These are phyloP conservation scores for Butyriboletus regius DNA, from an alignment of 1,284 basidiomycete species.

Conservation along the genomic window DNA sequence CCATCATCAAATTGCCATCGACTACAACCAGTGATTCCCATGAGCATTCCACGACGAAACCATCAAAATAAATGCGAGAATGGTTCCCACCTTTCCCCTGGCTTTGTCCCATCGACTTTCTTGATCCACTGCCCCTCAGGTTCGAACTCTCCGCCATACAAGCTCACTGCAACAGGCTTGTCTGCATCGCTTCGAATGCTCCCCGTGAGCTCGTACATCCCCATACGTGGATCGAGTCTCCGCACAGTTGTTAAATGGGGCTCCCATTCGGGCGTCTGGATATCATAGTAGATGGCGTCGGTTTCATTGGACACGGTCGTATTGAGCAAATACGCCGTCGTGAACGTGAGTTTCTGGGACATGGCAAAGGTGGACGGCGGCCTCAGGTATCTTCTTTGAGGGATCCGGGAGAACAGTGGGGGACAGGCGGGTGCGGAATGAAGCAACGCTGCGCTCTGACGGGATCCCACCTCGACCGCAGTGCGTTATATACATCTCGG, in stretches of 20 bases:
- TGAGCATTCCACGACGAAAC: background rate
- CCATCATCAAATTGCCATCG: constrained; percentile 25
- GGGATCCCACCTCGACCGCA: background rate
- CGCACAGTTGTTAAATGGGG: constrained; percentile 34
- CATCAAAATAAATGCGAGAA: background rate
- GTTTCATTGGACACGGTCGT: constrained; percentile 35
- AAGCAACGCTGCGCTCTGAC: background rate
- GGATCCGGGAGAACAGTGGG: background rate
- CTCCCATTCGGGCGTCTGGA: constrained; percentile 40
- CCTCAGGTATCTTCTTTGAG: background rate
- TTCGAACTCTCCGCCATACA: constrained; percentile 11
- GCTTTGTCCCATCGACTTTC: constrained; percentile 11
- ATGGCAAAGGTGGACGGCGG: constrained; percentile 4
- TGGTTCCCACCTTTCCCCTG: constrained; percentile 16
- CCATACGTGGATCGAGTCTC: constrained; percentile 29
- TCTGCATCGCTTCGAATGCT: constrained; percentile 33
- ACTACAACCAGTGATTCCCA: constrained; percentile 9
- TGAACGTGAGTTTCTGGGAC: constrained; percentile 35
- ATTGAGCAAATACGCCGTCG: constrained; percentile 36
- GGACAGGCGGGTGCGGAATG: background rate
- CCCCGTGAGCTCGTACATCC: constrained; percentile 31
- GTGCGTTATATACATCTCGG: background rate
- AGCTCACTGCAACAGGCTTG: constrained; percentile 16
- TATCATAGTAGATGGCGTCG: constrained; percentile 39
- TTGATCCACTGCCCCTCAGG: constrained; percentile 16